Conservation (phyloP, 371 early-diverging fungal genomes). For the Lichtheimia hyalospora region DNA sequence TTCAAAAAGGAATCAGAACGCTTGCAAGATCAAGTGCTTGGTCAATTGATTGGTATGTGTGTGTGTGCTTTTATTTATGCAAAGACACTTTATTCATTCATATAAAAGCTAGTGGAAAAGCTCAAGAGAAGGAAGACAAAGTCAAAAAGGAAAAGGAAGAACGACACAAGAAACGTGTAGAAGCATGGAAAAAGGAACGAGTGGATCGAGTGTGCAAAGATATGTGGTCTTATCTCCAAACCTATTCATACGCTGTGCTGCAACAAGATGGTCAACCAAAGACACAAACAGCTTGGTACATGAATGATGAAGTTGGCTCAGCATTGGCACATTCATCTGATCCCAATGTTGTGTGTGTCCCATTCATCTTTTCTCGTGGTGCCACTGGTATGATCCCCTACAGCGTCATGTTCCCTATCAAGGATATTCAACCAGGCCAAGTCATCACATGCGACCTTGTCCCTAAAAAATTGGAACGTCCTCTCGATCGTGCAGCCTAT, state of each 20-base stretch:
- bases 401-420: conserved; percentile 59
- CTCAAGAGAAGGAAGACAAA: conserved; percentile 48
- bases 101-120: conserved; percentile 33
- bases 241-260: conserved; percentile 57
- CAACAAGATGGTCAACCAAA: conserved; percentile 53
- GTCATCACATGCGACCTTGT: conserved; percentile 51
- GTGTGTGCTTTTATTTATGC: background rate
- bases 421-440: conserved; percentile 51
- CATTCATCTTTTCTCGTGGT: conserved; percentile 63
- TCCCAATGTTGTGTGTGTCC: conserved; percentile 55
- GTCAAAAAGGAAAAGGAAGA: conserved; percentile 34
- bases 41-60: conserved; percentile 33
- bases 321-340: conserved; percentile 54
- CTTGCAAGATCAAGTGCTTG: conserved; percentile 45
- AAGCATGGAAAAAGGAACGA: conserved; percentile 26
- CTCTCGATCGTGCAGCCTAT: conserved; percentile 48
- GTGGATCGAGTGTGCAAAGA: conserved; percentile 28
- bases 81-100: background rate
- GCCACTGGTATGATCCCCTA: conserved; percentile 54
- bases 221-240: conserved; percentile 62
- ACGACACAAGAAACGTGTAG: conserved; percentile 22
- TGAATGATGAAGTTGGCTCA: conserved; percentile 53
- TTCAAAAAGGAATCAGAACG: conserved; percentile 37
- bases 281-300: conserved; percentile 59
- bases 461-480: conserved; percentile 43